Percentiles rank a stretch among this genome's conserved stretches.
These are phyloP conservation scores for Kodamaea plutei DNA, from an alignment of 1,139 yeast genomes.

Conservation along the genomic window DNA sequence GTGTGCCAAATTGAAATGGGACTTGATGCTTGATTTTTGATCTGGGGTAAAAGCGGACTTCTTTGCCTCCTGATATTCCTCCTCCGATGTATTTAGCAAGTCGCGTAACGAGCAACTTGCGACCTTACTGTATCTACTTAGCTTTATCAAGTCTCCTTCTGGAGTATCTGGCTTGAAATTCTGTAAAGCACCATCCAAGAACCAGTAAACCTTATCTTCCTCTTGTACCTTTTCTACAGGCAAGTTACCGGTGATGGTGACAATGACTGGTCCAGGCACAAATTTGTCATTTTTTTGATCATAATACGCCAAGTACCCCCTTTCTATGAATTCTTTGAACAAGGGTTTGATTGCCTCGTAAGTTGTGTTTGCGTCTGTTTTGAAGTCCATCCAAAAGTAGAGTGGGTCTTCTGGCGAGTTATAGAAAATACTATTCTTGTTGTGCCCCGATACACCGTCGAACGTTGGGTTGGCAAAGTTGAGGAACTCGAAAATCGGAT, in stretches of 20 bases:
- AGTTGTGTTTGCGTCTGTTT: conserved; percentile 33
- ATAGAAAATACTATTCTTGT: conserved; percentile 32
- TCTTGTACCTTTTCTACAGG: conserved; percentile 31
- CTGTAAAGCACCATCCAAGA: conserved; percentile 37
- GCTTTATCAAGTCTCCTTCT: conserved; percentile 16
- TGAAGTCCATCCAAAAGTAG: conserved; percentile 42
- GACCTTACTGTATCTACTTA: conserved; percentile 27
- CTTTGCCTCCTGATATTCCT: conserved; percentile 13
- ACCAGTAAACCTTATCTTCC: conserved; percentile 30
- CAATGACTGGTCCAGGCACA: conserved; percentile 33
- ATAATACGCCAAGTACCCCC: conserved; percentile 31
- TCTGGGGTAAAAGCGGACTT: conserved; percentile 16
- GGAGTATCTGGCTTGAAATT: conserved; percentile 16
- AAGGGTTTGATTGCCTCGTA: conserved; percentile 27
- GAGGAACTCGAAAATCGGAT: conserved; percentile 48
- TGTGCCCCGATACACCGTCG: conserved; percentile 7
- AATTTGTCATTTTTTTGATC: conserved; percentile 21
- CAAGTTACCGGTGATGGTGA: conserved; percentile 41
- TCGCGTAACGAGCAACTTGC: conserved; percentile 35
- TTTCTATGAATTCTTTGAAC: conserved; percentile 31
- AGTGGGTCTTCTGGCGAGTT: conserved; percentile 38
- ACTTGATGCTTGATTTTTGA: conserved; percentile 19
- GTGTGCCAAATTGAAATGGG: conserved; percentile 30
- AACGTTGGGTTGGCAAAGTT: conserved; percentile 39
- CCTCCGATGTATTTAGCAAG: conserved; percentile 22